Base-by-base conservation (phyloP, 495 filamentous ascomycete species). In the Aspergillus taichungensis region DNA sequence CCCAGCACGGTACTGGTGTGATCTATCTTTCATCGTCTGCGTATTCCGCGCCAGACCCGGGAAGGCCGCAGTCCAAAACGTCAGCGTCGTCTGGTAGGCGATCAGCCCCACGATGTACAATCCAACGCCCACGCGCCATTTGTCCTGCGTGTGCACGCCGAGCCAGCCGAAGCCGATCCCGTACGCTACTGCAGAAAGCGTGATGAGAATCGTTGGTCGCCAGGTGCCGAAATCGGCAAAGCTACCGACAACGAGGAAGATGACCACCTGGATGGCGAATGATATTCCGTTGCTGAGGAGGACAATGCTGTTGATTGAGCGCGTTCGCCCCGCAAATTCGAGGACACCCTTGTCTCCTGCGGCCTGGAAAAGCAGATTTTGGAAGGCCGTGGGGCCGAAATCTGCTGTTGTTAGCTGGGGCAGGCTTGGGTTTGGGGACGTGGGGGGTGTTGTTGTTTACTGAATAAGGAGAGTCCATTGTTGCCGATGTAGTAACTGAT, bases 61-160 rank as follows among this genome's bases (percentile, higher is more conserved):
- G 49, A 84, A 84, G 1, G 79, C 77, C 0, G 79, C 77, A 2
- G 79, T 80, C 79, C 78, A 84, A 58, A 82, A 84, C 8, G 79
- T 82, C 41, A 83, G 62, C 1, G 75, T 78, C 0, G 78, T 80
- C 59, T 83, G 79, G 53, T 82, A 82, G 18, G 78, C 77, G 51
- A 83, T 81, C 41, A 83, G 49, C 8, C 79, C 78, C 30, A 82
- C 69, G 48, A 83, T 80, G 49, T 82, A 82, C 13, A 83, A 49
- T 8, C 72, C 79, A 1, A 75, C 64, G 1, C 67, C 79, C 41
- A 73, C 59, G 40, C 73, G 59, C 78, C 77, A 82, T 58, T 78
- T 64, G 11, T 72, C 63, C 18, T 67, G 50, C 6, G 61, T 69
- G 49, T 82, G 77, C 2, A 82, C 75, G 30, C 78, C 79, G 18